Conservation (phyloP, 345 rosid genomes). For the Citrus australasica region DNA sequence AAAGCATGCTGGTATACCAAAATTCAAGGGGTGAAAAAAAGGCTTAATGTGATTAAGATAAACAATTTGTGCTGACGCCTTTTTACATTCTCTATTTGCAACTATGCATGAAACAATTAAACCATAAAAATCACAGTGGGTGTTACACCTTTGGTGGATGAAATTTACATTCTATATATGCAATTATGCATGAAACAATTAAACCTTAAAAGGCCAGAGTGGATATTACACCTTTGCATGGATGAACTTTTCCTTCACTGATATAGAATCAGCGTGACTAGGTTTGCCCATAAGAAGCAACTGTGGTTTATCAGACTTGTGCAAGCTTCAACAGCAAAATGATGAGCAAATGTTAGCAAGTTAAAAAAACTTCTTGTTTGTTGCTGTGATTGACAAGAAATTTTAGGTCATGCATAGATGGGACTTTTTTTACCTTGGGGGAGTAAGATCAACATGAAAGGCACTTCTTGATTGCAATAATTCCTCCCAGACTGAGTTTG, state of each 20-base stretch:
- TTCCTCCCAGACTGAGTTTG: constrained; percentile 98
- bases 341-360: constrained; percentile 22
- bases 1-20: background rate
- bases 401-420: constrained; percentile 4
- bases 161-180: constrained; percentile 22
- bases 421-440: constrained; percentile 49
- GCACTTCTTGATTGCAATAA: constrained; percentile 77
- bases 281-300: constrained; percentile 62
- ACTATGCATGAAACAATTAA: background rate
- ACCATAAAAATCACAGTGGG: constrained; percentile 10
- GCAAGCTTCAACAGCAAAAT: constrained; percentile 38
- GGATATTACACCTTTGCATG: constrained; percentile 73
- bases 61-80: background rate
- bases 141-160: constrained; percentile 80
- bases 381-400: constrained; percentile 9
- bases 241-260: constrained; percentile 93
- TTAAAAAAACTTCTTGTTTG: background rate
- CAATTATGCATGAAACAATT: background rate
- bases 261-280: constrained; percentile 64
- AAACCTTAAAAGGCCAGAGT: constrained; percentile 18
- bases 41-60: background rate
- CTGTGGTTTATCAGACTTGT: constrained; percentile 61
- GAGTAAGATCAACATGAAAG: constrained; percentile 58
- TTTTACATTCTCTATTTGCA: background rate
- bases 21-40: background rate